phyloP scores from a whole-genome alignment of 2,329 filamentous ascomycete species.

The Aspergillus viridinutans region DNA sequence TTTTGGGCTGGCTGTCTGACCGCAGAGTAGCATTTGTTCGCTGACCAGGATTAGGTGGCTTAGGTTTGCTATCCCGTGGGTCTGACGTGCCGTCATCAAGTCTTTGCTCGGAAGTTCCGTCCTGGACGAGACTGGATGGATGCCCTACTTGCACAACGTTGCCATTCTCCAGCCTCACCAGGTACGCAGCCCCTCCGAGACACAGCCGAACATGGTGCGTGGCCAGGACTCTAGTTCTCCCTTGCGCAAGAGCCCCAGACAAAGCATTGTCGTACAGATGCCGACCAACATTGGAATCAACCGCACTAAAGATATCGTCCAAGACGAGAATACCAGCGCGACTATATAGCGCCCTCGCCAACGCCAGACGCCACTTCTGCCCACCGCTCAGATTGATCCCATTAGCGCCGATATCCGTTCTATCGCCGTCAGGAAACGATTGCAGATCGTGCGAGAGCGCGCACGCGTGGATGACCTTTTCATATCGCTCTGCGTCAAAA shows the following conservation, averaged over 20 bases:
- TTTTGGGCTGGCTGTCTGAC: conserved; percentile 45
- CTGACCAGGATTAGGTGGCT: not conserved
- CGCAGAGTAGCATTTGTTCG: not conserved
- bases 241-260: conserved; percentile 61
- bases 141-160: not conserved
- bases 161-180: conserved; percentile 6
- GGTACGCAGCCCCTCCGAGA: conserved; percentile 1
- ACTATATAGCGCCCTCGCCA: conserved; percentile 74
- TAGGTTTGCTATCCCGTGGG: no score
- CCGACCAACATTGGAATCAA: conserved; percentile 72
- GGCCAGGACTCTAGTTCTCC: conserved; percentile 69
- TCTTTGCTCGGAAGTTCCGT: not conserved
- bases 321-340: conserved; percentile 69
- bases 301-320: conserved; percentile 75
- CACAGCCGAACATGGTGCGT: conserved; percentile 72
- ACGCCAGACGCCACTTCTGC: conserved; percentile 73
- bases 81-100: no score
- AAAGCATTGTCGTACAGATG: conserved; percentile 73
- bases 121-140: not conserved
- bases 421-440: conserved; percentile 67
- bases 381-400: conserved; percentile 78
- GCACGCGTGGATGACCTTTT: conserved; percentile 64
- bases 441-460: conserved; percentile 68
- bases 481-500: conserved; percentile 61
- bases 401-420: conserved; percentile 73